These are phyloP conservation scores for Epithele typhae DNA, from an alignment of 768 basidiomycete species.

Conservation along the genomic window DNA sequence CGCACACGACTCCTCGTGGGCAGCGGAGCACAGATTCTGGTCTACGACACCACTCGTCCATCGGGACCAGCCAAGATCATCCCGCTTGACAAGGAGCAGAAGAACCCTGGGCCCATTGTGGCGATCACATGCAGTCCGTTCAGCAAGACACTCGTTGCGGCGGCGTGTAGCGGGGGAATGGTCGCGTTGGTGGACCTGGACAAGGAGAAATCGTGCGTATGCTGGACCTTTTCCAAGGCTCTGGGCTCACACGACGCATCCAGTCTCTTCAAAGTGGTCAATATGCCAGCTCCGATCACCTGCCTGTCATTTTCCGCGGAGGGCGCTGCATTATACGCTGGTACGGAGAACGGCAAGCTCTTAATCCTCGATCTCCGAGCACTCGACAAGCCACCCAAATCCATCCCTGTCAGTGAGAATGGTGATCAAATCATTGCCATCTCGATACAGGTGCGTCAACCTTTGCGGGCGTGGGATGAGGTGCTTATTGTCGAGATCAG, in stretches of 20 bases:
- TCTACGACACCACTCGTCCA: conserved; percentile 62
- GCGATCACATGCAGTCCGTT: conserved; percentile 66
- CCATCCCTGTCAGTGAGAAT: conserved; percentile 44
- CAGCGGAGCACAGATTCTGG: conserved; percentile 44
- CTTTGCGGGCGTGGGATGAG: too few species aligned
- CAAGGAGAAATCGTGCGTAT: conserved; percentile 60
- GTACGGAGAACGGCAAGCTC: conserved; percentile 62
- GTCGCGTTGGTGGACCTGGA: conserved; percentile 66
- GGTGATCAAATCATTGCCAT: conserved; percentile 48
- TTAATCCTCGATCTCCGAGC: conserved; percentile 60
- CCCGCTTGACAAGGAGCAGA: conserved; percentile 37
- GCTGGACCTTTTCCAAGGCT: conserved; percentile 1
- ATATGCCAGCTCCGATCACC: conserved; percentile 49
- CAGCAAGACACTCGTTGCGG: conserved; percentile 67
- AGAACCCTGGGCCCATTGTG: conserved; percentile 43
- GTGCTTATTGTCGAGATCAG: conserved; percentile 3
- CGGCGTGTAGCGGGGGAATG: conserved; percentile 48
- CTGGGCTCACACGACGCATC: too few species aligned
- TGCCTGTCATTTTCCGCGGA: conserved; percentile 66
- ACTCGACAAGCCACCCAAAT: conserved; percentile 60
- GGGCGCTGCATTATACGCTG: conserved; percentile 62
- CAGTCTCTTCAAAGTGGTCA: conserved; percentile 58
- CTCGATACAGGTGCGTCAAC: conserved; percentile 48
- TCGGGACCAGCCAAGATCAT: conserved; percentile 52
- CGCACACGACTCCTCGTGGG: conserved; percentile 58